A percentile compares a stretch with the other conserved stretches of the same genome.
Evolutionary conservation across 1,284 basidiomycete species (phyloP).

Genomic region (Butyriboletus appendiculatus): DNA sequence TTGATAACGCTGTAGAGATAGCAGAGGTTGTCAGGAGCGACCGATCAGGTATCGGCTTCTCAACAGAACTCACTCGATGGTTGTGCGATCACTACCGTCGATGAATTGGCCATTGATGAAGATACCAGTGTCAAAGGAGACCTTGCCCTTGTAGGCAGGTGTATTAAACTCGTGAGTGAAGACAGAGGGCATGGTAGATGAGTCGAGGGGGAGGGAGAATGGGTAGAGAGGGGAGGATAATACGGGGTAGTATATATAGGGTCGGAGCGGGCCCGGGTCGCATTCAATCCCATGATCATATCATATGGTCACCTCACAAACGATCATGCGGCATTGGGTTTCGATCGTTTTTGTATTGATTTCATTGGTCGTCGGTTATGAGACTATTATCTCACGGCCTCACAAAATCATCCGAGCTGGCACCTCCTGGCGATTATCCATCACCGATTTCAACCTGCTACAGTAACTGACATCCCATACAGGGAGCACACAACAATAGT

Average conservation of each 20-base stretch:
- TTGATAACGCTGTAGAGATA: conserved; percentile 66
- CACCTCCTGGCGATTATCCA: no score
- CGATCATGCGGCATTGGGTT: no score
- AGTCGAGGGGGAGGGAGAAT: neutral
- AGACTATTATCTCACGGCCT: no score
- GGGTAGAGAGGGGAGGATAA: neutral
- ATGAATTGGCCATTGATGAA: conserved; percentile 85
- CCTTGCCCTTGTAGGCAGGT: conserved; percentile 68
- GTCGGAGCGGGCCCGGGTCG: conserved; percentile 2
- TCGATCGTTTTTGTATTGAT: no score
- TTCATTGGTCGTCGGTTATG: no score
- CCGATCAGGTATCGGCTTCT: neutral
- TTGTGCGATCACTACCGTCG: conserved; percentile 63
- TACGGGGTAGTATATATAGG: conserved; percentile 23
- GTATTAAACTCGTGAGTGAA: conserved; percentile 67
- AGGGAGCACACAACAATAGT: no score
- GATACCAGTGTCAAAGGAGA: conserved; percentile 70
- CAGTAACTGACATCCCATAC: no score
- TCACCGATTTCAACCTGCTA: no score
- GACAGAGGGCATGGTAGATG: conserved; percentile 41
- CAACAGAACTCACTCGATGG: conserved; percentile 60
- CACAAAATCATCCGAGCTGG: no score
- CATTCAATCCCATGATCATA: no score
- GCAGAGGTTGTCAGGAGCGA: conserved; percentile 2
- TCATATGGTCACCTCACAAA: no score